Conservation (phyloP, 208 protist species). For the Crithidia mellificae region DNA sequence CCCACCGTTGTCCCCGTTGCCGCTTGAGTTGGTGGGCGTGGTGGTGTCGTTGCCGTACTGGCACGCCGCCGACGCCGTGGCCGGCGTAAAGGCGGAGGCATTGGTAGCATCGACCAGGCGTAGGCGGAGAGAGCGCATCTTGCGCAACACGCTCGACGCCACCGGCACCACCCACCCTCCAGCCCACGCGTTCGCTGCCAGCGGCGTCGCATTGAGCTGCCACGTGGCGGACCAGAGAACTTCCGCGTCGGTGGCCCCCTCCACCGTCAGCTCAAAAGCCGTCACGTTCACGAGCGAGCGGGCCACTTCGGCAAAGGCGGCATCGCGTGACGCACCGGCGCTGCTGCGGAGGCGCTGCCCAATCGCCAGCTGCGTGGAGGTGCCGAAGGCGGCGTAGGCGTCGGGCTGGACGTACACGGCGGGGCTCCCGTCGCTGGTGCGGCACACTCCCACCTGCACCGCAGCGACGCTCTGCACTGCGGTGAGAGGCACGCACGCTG, state of each 20-base stretch:
- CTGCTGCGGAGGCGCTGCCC: conserved; percentile 23
- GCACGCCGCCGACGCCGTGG: conserved; percentile 1
- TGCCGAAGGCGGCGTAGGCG: conserved; percentile 13
- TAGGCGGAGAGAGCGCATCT: conserved; percentile 24
- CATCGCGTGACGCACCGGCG: conserved; percentile 15
- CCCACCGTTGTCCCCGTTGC: neutral
- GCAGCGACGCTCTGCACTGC: neutral
- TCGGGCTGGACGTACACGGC: conserved; percentile 20
- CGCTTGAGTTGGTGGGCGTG: conserved; percentile 8
- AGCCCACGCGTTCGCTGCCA: conserved; percentile 19
- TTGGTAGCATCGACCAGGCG: conserved; percentile 9
- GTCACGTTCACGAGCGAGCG: conserved; percentile 11
- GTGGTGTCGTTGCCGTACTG: conserved; percentile 15
- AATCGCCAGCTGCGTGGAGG: conserved; percentile 8
- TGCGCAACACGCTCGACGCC: conserved; percentile 3
- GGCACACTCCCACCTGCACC: conserved; percentile 26
- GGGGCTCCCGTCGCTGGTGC: neutral
- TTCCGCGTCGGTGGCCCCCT: neutral
- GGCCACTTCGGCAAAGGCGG: conserved; percentile 9
- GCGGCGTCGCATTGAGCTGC: conserved; percentile 12
- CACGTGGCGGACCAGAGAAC: conserved; percentile 18
- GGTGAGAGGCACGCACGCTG: neutral
- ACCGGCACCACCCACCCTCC: conserved; percentile 20
- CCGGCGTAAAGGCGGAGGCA: conserved; percentile 15
- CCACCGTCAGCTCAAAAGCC: conserved; percentile 16